Evolutionary conservation across 768 basidiomycete species (phyloP).

Genomic region (Crassisporium funariophilum): DNA sequence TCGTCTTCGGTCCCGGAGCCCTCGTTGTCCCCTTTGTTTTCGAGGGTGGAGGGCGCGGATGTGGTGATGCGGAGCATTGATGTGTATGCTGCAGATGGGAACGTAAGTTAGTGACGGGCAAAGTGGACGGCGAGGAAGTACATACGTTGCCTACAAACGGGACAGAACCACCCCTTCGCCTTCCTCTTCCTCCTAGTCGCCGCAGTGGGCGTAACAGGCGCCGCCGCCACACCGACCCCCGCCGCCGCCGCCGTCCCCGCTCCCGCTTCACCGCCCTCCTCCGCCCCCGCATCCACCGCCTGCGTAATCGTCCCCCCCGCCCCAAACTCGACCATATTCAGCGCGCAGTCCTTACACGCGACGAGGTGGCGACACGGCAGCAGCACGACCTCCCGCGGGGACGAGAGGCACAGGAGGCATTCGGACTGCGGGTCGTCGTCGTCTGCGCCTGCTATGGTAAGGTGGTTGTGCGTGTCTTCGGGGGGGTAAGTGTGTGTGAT

Average conservation of each 20-base stretch:
- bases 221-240: constrained; percentile 27
- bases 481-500: constrained; percentile 39
- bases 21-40: constrained; percentile 24
- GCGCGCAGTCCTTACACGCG: constrained; percentile 91
- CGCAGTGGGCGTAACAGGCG: constrained; percentile 30
- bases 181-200: constrained; percentile 79
- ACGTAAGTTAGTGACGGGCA: background rate
- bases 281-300: constrained; percentile 40
- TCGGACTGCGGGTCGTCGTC: constrained; percentile 82
- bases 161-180: constrained; percentile 97
- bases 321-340: constrained; percentile 98
- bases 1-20: constrained; percentile 24
- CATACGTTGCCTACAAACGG: constrained; percentile 93
- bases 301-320: constrained; percentile 88
- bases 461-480: constrained; percentile 51
- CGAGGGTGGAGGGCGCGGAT: constrained; percentile 47
- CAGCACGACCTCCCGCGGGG: constrained; percentile 88
- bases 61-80: constrained; percentile 85
- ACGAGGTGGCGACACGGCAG: constrained; percentile 93
- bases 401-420: constrained; percentile 88
- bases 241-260: constrained; percentile 27
- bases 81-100: constrained; percentile 75
- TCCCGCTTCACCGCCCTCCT: constrained; percentile 21
- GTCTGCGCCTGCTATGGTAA: constrained; percentile 34
- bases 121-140: constrained; percentile 15